Evolutionary conservation across 1,284 basidiomycete genomes (phyloP), one percentile per base, ranked within the genome.

Genomic region (Puccinia hordei): DNA sequence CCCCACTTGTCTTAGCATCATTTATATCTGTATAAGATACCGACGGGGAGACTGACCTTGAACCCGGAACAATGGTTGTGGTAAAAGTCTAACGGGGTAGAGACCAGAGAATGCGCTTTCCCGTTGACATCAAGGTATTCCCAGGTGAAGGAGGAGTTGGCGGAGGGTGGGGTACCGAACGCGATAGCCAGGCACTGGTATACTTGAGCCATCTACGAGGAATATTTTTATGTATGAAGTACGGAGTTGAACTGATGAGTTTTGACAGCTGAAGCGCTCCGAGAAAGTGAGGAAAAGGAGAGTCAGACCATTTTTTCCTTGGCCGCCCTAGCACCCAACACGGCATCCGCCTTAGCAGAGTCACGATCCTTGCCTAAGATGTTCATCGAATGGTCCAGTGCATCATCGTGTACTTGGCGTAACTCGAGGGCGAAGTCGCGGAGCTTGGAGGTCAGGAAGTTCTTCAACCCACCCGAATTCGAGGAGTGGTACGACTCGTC

Each of bases 401-500:
- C 87, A 87, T 53, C 90, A 87, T 22, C 88, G 89, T 51, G 86
- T 82, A 71, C 89, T 87, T 53, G 93, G 88, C 24, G 87, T 35
- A 98, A 90, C 82, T 91, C 90, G 65, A 98, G 89, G 2, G 92
- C 91, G 85, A 94, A 92, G 86, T 98, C 94, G 82, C 96, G 90
- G 65, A 98, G 90, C 87, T 96, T 95, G 82, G 91, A 90, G 85
- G 94, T 95, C 81, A 98, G 87, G 75, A 98, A 88, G 27, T 86
- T 87, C 86, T 96, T 92, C 83, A 98, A 87, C 17, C 91, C 90
- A 46, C 87, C 84, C 6, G 93, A 92, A 75, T 91, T 87, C 35
- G 91, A 90, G 3, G 93, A 94, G 84, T 93, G 92, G 82, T 89
- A 90, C 0, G 92, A 92, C 86, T 98, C 95, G 24, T 95, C 95